Conservation (phyloP, 306 rosid genomes). For the Purshia tridentata region DNA sequence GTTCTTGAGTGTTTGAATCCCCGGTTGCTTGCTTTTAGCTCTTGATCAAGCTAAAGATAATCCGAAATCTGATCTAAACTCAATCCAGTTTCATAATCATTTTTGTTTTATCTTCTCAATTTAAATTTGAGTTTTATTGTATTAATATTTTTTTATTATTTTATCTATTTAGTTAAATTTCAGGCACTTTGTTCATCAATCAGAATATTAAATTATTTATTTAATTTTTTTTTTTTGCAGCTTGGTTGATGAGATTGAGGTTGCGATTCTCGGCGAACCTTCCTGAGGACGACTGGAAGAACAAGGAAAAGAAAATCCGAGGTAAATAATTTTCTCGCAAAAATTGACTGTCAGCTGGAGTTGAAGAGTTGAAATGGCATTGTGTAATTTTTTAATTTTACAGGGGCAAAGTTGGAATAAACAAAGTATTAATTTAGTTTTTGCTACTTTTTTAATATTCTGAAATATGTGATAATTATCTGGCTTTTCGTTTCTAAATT, state of each 20-base stretch:
- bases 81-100: background rate
- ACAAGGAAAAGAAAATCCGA: slow-evolving; percentile 19
- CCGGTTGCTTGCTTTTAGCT: background rate
- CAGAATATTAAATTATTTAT: background rate
- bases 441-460: background rate
- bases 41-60: background rate
- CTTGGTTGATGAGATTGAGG: slow-evolving; percentile 23
- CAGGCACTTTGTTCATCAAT: background rate
- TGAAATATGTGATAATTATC: background rate
- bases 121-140: background rate
- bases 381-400: background rate
- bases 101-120: too few relatives aligned
- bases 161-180: background rate
- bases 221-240: background rate
- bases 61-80: background rate
- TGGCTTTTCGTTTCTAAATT: background rate
- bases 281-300: slow-evolving; percentile 33
- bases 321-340: slow-evolving; percentile 32
- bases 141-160: background rate
- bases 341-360: slow-evolving; percentile 26
- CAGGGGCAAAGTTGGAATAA: background rate
- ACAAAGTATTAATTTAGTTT: background rate
- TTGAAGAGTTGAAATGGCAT: background rate
- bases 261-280: slow-evolving; percentile 15
- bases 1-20: background rate